Base-by-base conservation (phyloP, 2,329 filamentous ascomycete genomes). In the Cladorrhinum sp. region DNA sequence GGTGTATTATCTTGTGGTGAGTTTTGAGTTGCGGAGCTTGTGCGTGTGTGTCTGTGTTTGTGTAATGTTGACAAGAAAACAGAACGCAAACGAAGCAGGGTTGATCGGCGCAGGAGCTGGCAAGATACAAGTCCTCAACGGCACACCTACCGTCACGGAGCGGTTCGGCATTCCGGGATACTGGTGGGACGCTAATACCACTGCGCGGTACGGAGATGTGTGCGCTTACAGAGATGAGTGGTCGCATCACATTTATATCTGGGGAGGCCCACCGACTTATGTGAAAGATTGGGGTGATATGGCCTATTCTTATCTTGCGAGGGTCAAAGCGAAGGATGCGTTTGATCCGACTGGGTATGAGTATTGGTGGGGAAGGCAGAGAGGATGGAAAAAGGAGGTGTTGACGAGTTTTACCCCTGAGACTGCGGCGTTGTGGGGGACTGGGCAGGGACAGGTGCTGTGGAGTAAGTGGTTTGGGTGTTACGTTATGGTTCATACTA, bases 291-390 rank as follows among this genome's bases (percentile, higher is more conserved):
- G 68, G 30, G 65, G 68, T 0, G 61, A 54, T 0, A 65, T 64
- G 2, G 57, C 61, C 4, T 77, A 76, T 51, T 68, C 74, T 10
- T 77, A 77, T 56, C 69, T 76, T 60, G 70, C 71, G 1, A 71
- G 76, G 3, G 75, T 78, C 1, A 67, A 67, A 20, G 72, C 73
- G 0, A 26, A 57, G 1, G 67, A 75, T 8, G 74, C 74, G 0
- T 77, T 77, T 28, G 71, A 77, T 8, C 60, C 76, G 6, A 54
- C 42, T 12, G 71, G 69, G 53, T 77, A 78, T 42, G 69, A 78
- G 64, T 78, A 78, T 59, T 77, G 73, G 72, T 78, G 75, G 75
- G 76, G 76, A 0, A 67, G 68, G 2, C 62, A 70, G 12, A 65
- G 69, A 18, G 74, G 75, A 1, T 78, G 76, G 76, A 76, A 69